A percentile compares a stretch with the other conserved stretches of the same genome.
phyloP scores from a whole-genome alignment of 176 grass and related monocot species.

The Carex parvula region DNA sequence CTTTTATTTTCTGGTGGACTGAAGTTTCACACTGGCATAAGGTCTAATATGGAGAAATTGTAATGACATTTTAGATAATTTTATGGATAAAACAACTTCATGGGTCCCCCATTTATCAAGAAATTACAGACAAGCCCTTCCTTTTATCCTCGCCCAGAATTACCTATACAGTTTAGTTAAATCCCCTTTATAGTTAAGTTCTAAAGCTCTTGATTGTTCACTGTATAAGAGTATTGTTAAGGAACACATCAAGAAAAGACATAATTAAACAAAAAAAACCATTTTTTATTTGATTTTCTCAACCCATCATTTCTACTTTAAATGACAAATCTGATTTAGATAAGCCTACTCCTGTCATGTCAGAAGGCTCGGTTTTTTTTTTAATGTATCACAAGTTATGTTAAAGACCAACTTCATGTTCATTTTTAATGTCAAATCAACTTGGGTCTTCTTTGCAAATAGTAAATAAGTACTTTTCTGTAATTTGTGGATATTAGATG shows the following conservation, averaged over 20 bases:
- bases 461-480: background rate
- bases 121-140: background rate
- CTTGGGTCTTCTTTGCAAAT: background rate
- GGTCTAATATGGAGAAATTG: background rate
- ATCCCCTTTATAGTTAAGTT: background rate
- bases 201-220: background rate
- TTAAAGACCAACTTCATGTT: background rate
- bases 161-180: background rate
- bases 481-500: constrained; percentile 1
- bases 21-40: background rate
- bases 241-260: background rate
- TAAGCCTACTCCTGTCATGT: background rate
- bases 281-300: background rate
- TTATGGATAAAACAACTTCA: background rate
- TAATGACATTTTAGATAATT: background rate
- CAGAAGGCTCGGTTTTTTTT: background rate
- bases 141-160: background rate
- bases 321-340: background rate
- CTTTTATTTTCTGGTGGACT: background rate
- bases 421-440: background rate
- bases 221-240: background rate
- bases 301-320: background rate
- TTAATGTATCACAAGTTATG: background rate
- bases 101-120: background rate
- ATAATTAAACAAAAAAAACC: background rate